A percentile compares a stretch with the other conserved stretches of the same genome.
phyloP scores from a whole-genome alignment of 1,284 basidiomycete species.

The Ceratobasidium sp. region DNA sequence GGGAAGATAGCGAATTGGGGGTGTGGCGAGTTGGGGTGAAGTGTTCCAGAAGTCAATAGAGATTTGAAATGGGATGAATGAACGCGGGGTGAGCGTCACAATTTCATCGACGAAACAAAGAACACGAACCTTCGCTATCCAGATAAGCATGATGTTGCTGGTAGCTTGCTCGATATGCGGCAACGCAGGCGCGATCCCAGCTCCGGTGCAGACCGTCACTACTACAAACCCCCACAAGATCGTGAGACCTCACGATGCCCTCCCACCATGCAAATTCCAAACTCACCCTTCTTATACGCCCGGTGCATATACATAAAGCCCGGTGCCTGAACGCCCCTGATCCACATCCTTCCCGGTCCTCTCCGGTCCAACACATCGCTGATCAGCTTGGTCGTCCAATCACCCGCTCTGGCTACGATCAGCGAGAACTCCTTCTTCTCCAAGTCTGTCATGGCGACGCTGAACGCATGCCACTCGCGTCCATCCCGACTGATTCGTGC shows the following conservation, averaged over 20 bases:
- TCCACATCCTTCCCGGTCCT: slow-evolving; percentile 36
- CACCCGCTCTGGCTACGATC: slow-evolving; percentile 29
- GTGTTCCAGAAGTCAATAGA: background rate
- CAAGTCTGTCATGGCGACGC: slow-evolving; percentile 36
- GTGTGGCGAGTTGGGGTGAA: background rate
- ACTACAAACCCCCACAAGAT: background rate
- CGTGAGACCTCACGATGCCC: background rate
- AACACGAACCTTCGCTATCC: slow-evolving; percentile 39
- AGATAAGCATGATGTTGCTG: slow-evolving; percentile 41
- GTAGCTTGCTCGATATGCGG: slow-evolving; percentile 41
- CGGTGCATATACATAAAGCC: slow-evolving; percentile 46
- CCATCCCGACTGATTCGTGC: slow-evolving; percentile 40
- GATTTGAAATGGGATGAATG: background rate
- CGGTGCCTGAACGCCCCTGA: slow-evolving; percentile 28
- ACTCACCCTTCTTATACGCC: slow-evolving; percentile 40
- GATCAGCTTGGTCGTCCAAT: slow-evolving; percentile 40
- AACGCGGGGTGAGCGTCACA: background rate
- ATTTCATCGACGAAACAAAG: background rate
- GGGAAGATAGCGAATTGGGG: background rate
- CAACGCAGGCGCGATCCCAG: slow-evolving; percentile 38
- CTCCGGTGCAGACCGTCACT: slow-evolving; percentile 39
- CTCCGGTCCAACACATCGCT: background rate
- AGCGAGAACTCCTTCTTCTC: slow-evolving; percentile 37
- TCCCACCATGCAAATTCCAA: background rate
- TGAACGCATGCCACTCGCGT: slow-evolving; percentile 33